Base-by-base conservation (phyloP, 1,284 basidiomycete genomes). In the Heterobasidion occidentale region DNA sequence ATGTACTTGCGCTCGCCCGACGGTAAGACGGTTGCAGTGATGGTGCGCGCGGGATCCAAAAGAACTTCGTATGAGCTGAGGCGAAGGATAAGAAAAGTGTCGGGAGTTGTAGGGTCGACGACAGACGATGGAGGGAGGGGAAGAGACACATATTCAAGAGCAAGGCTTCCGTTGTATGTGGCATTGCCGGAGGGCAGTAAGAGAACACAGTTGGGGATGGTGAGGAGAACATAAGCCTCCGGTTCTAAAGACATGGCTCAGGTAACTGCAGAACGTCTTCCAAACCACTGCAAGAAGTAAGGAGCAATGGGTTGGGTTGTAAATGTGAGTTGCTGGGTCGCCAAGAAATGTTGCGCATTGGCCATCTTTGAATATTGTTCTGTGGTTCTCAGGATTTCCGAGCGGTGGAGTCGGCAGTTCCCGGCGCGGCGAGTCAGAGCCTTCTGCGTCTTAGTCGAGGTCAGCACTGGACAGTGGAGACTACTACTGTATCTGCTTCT, bases 31-130 rank as follows among this genome's bases (percentile, higher is more conserved):
- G 67, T 65, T 34, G 74, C 68, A 12, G 70, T 68, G 53, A 86
- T 72, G 2, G 70, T 60, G 8, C 72, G 67, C 7, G 74, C 65
- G 0, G 79, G 77, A 50, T 86, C 80, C n/a, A 92, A 71, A 2
- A 80, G 77, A 9, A 73, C 71, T 58, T 90, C 88, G 14, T 79
- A 71, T 1, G 78, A 61, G 62, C 83, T 79, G 53, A 91, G 74
- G 9, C 80, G 77, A 44, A 86, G 67, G 20, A 85, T 76, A 56
- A 88, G 79, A 63, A 81, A 84, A 46, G 85, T 76, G 57, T 83
- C 78, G 56, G 74, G 72, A 51, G 77, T 70, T 9, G 60, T 57
- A 58, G 47, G 48, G 11, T 52, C 19, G 3, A 54, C n/a, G 15
- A 12, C 14, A 27, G 47, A n/a, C 12, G 47, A 12, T n/a, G 47